A percentile compares a stretch with the other conserved stretches of the same genome.
These are phyloP conservation scores for Mycena albidolilacea DNA, from an alignment of 768 basidiomycete species.

Conservation along the genomic window DNA sequence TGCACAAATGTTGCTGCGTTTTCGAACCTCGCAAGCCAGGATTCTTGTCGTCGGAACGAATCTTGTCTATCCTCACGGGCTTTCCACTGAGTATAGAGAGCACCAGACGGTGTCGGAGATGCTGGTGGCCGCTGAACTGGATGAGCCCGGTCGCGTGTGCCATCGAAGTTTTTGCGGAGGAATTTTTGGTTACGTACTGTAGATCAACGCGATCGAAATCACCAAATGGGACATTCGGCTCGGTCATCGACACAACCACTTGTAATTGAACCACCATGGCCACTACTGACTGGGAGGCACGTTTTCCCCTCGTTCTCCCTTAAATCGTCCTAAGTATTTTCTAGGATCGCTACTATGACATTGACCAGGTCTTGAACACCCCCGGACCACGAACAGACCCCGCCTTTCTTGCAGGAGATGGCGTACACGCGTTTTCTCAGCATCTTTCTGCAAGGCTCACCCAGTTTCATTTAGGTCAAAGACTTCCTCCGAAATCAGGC, in stretches of 20 bases:
- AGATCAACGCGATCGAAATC: conserved; percentile 21
- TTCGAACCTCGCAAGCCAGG: conserved; percentile 90
- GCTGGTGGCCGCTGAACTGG: conserved; percentile 84
- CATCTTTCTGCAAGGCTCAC: conserved; percentile 9
- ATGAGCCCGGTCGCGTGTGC: conserved; percentile 58
- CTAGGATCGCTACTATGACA: conserved; percentile 77
- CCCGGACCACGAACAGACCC: conserved; percentile 93
- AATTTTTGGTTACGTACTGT: conserved; percentile 30
- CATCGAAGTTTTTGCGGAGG: conserved; percentile 48
- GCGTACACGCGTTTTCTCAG: conserved; percentile 61
- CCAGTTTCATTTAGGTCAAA: conserved; percentile 77
- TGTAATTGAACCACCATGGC: conserved; percentile 21
- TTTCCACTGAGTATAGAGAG: conserved; percentile 93
- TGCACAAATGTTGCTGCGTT: conserved; percentile 1
- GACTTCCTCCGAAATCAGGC: conserved; percentile 85
- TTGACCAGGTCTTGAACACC: conserved; percentile 89
- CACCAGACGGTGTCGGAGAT: conserved; percentile 87
- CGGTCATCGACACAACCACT: conserved; percentile 18
- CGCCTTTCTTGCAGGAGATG: conserved; percentile 85
- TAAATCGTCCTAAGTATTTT: neutral
- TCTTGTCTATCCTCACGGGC: conserved; percentile 86
- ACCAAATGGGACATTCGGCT: conserved; percentile 10
- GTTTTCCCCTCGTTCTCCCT: conserved; percentile 25
- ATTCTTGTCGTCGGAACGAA: conserved; percentile 93
- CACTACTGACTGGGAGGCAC: conserved; percentile 57